Evolutionary conservation across 768 basidiomycete species (phyloP).

Genomic region (Termitomyces bulborhizus): DNA sequence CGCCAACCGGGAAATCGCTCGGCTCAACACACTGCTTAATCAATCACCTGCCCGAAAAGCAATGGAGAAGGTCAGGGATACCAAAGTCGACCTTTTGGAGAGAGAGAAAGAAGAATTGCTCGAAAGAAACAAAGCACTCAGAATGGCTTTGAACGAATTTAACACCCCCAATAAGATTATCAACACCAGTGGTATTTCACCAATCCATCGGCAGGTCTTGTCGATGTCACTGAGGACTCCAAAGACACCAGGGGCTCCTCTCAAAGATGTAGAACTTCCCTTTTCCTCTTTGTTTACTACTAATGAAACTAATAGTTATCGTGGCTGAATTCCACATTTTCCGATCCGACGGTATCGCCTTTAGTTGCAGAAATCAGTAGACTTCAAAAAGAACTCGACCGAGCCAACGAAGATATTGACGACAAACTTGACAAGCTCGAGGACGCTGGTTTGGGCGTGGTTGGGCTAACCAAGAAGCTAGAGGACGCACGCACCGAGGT

Average conservation of each 20-base stretch:
- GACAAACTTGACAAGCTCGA: slow-evolving; percentile 84
- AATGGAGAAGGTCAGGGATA: slow-evolving; percentile 70
- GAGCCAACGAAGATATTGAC: slow-evolving; percentile 80
- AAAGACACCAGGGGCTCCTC: slow-evolving; percentile 72
- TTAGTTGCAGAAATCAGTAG: slow-evolving; percentile 67
- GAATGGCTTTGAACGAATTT: slow-evolving; percentile 44
- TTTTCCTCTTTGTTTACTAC: neutral
- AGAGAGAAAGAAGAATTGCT: slow-evolving; percentile 70
- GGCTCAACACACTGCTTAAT: slow-evolving; percentile 56
- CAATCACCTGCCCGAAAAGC: slow-evolving; percentile 75
- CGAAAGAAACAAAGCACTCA: slow-evolving; percentile 59
- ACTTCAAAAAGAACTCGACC: slow-evolving; percentile 69
- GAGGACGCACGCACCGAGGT: slow-evolving; percentile 64
- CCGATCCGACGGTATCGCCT: slow-evolving; percentile 53
- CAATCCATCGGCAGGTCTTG: slow-evolving; percentile 67
- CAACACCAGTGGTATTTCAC: slow-evolving; percentile 62
- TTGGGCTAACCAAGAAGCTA: slow-evolving; percentile 63
- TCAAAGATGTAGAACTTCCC: slow-evolving; percentile 63
- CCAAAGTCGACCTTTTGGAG: slow-evolving; percentile 71
- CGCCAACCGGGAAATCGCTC: slow-evolving; percentile 70
- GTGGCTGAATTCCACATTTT: slow-evolving; percentile 60
- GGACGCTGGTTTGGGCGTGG: slow-evolving; percentile 70
- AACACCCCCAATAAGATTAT: slow-evolving; percentile 51
- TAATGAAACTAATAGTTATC: slow-evolving; percentile 46
- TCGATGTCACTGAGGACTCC: slow-evolving; percentile 65